Percentiles rank a stretch among this genome's conserved stretches.
These are phyloP conservation scores for Fabrea salina DNA, from an alignment of 169 alveolate species.

Conservation along the genomic window DNA sequence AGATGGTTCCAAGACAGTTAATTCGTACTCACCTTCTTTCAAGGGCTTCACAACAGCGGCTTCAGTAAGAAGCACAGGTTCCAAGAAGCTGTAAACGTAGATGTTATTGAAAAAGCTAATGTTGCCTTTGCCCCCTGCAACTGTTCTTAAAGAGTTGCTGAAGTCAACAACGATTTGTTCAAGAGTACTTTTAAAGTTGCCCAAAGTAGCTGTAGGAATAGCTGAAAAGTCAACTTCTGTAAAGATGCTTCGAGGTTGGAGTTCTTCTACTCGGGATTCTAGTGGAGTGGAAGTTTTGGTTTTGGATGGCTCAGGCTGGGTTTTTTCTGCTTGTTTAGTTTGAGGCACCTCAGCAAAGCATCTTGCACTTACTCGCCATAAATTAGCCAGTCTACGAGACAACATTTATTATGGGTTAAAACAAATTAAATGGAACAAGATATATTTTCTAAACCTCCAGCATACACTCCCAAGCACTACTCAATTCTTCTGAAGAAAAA, in stretches of 20 bases:
- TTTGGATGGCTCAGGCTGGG: background rate
- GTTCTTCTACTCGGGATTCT: background rate
- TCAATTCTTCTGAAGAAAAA: constrained; percentile 4
- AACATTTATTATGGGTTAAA: constrained; percentile 3
- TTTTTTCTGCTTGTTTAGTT: background rate
- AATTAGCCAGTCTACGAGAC: background rate
- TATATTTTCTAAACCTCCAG: constrained; percentile 23
- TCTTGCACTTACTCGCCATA: background rate
- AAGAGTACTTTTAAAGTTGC: background rate
- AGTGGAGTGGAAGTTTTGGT: background rate
- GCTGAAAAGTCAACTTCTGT: background rate
- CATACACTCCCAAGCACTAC: background rate
- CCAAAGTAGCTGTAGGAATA: background rate
- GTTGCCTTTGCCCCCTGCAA: background rate
- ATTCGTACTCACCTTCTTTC: background rate
- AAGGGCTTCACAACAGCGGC: constrained; percentile 2
- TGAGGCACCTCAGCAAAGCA: background rate
- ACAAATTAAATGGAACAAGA: background rate
- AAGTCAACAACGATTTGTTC: background rate
- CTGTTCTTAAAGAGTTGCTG: background rate
- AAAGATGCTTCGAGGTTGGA: background rate
- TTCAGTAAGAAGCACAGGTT: background rate
- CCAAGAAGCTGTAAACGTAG: constrained; percentile 20
- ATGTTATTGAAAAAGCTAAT: background rate
- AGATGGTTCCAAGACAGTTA: background rate